These are phyloP conservation scores for Ceratocystis ficicola DNA, from an alignment of 2,329 filamentous ascomycete species.

Conservation along the genomic window DNA sequence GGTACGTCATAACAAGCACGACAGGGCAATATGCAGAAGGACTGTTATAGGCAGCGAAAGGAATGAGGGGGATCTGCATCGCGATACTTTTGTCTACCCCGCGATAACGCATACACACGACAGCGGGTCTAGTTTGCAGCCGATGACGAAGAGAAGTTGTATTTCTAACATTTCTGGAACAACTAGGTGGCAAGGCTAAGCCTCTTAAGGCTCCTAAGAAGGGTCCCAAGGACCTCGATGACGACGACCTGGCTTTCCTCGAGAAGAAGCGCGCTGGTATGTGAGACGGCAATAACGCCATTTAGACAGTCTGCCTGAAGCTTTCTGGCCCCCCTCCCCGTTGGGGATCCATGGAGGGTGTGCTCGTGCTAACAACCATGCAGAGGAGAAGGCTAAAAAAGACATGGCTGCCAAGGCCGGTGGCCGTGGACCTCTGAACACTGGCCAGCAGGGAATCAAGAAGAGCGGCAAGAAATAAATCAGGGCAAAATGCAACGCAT, in stretches of 20 bases:
- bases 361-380: constrained; percentile 7
- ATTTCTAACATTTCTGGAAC: constrained; percentile 6
- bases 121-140: background rate
- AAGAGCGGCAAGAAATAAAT: constrained; percentile 92
- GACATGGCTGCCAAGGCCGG: constrained; percentile 69
- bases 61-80: constrained; percentile 3
- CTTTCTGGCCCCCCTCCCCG: background rate
- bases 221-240: constrained; percentile 67
- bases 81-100: background rate
- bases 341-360: background rate
- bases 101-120: background rate
- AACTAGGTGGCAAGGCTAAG: constrained; percentile 65
- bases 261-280: constrained; percentile 76
- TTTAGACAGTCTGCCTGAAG: background rate
- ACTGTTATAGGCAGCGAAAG: background rate
- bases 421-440: constrained; percentile 80
- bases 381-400: constrained; percentile 76
- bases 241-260: constrained; percentile 71
- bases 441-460: constrained; percentile 82
- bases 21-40: background rate
- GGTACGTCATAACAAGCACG: constrained; percentile 33
- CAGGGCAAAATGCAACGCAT: background rate
- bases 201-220: constrained; percentile 85
- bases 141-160: background rate
- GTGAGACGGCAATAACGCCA: background rate